Evolutionary conservation across 2,329 filamentous ascomycete species (phyloP).

Genomic region (Sclerotinia minor): DNA sequence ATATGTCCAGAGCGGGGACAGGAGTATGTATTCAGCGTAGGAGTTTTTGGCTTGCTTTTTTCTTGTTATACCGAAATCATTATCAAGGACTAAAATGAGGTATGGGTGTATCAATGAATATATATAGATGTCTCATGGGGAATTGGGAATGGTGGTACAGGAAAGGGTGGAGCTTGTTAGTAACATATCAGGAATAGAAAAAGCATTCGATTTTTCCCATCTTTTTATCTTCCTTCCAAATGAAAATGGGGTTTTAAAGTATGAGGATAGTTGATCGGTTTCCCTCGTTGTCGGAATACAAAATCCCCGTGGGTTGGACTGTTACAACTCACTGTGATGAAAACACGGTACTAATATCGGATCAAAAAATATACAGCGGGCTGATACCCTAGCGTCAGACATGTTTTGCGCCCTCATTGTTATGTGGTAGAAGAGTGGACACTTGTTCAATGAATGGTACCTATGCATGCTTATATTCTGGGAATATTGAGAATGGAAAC

Average conservation of each 20-base stretch:
- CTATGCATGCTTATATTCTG: not conserved
- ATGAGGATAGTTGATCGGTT: too few relatives aligned
- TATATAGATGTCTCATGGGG: not conserved
- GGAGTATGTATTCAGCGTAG: conserved; percentile 1
- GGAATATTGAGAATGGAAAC: not conserved
- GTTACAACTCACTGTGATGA: too few relatives aligned
- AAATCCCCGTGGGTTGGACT: too few relatives aligned
- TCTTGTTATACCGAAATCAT: not conserved
- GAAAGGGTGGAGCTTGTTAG: not conserved
- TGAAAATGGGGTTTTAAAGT: too few relatives aligned
- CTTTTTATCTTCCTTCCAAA: too few relatives aligned
- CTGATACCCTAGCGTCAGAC: not conserved
- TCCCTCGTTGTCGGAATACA: too few relatives aligned
- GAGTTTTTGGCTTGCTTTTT: conserved; percentile 7
- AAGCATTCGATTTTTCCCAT: too few relatives aligned
- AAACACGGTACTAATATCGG: not conserved
- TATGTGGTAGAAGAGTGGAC: too few relatives aligned
- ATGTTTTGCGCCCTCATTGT: not conserved
- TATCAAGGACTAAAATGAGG: not conserved
- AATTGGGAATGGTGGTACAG: not conserved
- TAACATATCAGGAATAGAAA: not conserved
- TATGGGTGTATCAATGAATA: not conserved
- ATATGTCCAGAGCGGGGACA: not conserved
- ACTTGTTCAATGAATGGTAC: not conserved
- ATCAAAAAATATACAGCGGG: not conserved